phyloP scores from a whole-genome alignment of 768 basidiomycete genomes.

The Phallus indusiatus region DNA sequence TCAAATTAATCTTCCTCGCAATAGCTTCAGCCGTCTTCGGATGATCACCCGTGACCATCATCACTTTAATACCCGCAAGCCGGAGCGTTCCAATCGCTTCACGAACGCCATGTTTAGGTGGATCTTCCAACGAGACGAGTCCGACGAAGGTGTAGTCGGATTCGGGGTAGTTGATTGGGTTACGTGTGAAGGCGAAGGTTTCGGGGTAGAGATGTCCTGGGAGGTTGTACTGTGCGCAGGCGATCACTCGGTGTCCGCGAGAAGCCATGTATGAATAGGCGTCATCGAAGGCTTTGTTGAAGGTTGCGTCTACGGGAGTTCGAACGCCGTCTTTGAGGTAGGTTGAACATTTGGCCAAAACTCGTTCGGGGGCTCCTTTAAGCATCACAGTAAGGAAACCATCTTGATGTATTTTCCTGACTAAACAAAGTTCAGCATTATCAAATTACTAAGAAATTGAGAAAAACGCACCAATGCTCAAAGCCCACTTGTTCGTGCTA shows the following conservation, averaged over 20 bases:
- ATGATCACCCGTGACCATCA: conserved; percentile 72
- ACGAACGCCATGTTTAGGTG: conserved; percentile 61
- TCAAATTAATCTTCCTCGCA: conserved; percentile 62
- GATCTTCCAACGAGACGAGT: conserved; percentile 59
- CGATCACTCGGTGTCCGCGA: conserved; percentile 66
- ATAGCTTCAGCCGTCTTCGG: conserved; percentile 69
- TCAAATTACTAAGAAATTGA: background rate
- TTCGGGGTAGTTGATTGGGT: conserved; percentile 43
- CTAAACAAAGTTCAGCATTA: conserved; percentile 20
- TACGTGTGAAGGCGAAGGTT: conserved; percentile 44
- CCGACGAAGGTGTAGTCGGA: conserved; percentile 55
- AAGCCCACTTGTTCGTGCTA: conserved; percentile 65
- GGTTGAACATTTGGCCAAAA: conserved; percentile 53
- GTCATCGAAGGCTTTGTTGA: conserved; percentile 42
- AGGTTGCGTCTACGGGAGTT: conserved; percentile 45
- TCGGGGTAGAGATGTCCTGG: conserved; percentile 37
- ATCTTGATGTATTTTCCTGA: conserved; percentile 42
- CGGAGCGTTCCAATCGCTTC: conserved; percentile 64
- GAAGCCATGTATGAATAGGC: conserved; percentile 73
- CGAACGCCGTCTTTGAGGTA: conserved; percentile 43
- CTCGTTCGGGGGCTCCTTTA: conserved; percentile 64
- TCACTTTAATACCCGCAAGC: conserved; percentile 64
- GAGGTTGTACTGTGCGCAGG: conserved; percentile 55
- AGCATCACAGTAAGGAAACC: conserved; percentile 47
- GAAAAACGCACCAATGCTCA: conserved; percentile 44